Base-by-base conservation (phyloP, 495 filamentous ascomycete genomes). In the Haplographium delicatum region DNA sequence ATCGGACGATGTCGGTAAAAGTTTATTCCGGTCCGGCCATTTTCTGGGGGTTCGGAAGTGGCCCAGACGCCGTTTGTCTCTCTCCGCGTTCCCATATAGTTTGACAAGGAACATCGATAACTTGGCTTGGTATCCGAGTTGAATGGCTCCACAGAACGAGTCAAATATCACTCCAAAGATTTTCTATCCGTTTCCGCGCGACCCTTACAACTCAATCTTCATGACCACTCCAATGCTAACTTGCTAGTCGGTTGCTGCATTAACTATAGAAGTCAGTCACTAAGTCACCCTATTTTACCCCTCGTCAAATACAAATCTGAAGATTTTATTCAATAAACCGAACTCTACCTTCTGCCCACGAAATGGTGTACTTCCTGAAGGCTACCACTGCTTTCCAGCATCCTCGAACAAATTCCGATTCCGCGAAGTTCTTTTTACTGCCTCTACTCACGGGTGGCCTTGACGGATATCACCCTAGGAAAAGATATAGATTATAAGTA, bases 401-500 rank as follows among this genome's bases (percentile, higher is more conserved):
- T 57, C 66, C 34, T 82, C 76, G 31, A 68, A 62, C 8, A 73
- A 81, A 46, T 85, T 84, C 61, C 70, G 81, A 46, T 85, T 84
- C 61, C 70, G 81, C 5, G 75, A 74, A 47, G 80, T 82, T 19
- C 63, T 85, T 7, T 80, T 75, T 66, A 84, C 79, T 4, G 78
- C 2, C 64, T 83, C 11, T 83, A 81, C 65, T 77, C 71, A 22
- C 82, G 84, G 65, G 62, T 83, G 11, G 80, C 84, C 1, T 63
- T 79, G 4, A 84, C 84, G 80, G 81, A 79, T 31, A 69, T 85
- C 4, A 79, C 79, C 1, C 74, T 81, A 1, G 75, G 74, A 11
- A 80, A 80, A 11, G 81, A 84, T 40, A 83, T 85, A 60, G 81
- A 81, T 4, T 79, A 85, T 44, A 80, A 84, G 76, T 79, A 47